These are phyloP conservation scores for Colletotrichum tofieldiae DNA, from an alignment of 2,329 filamentous ascomycete genomes.

Conservation along the genomic window DNA sequence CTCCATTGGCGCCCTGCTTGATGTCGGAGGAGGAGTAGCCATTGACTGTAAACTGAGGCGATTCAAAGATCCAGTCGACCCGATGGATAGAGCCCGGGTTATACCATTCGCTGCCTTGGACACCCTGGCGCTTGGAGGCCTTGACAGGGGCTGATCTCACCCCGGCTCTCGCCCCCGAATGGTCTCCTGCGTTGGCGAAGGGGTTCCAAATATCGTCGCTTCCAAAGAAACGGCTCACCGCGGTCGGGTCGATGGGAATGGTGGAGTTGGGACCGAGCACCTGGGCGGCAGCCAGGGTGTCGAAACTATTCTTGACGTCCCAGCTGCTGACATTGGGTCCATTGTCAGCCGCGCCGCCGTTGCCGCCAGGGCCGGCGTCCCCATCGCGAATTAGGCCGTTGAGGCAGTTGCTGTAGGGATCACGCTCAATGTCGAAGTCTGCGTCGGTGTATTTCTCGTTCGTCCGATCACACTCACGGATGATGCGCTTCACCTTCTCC, in stretches of 20 bases:
- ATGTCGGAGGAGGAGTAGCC: constrained; percentile 60
- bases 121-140: constrained; percentile 27
- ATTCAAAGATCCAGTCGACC: constrained; percentile 61
- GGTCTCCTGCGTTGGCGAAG: neutral
- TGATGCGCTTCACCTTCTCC: constrained; percentile 57
- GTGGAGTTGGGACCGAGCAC: constrained; percentile 44
- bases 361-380: constrained; percentile 11
- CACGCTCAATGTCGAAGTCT: constrained; percentile 61
- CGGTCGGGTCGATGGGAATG: constrained; percentile 44
- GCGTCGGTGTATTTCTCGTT: constrained; percentile 63
- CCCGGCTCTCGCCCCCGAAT: neutral
- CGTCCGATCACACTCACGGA: constrained; percentile 60
- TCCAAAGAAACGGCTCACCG: constrained; percentile 44
- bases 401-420: constrained; percentile 56
- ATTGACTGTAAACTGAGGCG: constrained; percentile 58
- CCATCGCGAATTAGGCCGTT: constrained; percentile 48
- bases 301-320: constrained; percentile 46
- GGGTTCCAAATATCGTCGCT: constrained; percentile 19
- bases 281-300: constrained; percentile 45
- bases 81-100: constrained; percentile 59
- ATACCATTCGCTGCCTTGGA: constrained; percentile 44
- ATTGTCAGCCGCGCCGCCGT: constrained; percentile 23
- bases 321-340: constrained; percentile 42
- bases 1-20: constrained; percentile 67
- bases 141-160: neutral